Base-by-base conservation (phyloP, 768 basidiomycete genomes). In the Lyophyllum shimeji region DNA sequence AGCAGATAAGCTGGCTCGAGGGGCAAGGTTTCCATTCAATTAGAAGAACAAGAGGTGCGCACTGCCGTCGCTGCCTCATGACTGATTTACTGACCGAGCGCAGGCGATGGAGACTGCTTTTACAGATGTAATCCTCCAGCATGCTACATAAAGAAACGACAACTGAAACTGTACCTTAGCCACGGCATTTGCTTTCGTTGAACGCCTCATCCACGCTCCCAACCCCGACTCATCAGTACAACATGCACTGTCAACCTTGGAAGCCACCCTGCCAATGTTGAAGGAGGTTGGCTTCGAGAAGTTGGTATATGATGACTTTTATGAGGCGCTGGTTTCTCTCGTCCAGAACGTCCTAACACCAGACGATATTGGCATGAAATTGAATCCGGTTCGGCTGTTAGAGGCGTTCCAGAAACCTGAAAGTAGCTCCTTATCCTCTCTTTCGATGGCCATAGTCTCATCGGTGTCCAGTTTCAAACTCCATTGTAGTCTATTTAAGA, bases 31-130 rank as follows among this genome's bases (percentile, higher is more conserved):
- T 82, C 72, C 74, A 74, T 31, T 75, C 72, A 11, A 76, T 96
- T 42, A 79, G 92, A 64, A 76, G 92, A 52, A 83, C 89, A 0
- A 80, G 86, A 71, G 93, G 94, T 73, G 72, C 49, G 76, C 50
- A 17, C n/a, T 9, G 7, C 52, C 66, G 31, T 46, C 37, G 49
- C 42, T 40, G 40, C 23, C 20, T 21, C 23, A 7, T 44, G 43
- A 18, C 29, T 53, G 24, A 50, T 40, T 54, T 12, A 39, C 46
- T 40, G 15, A 57, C 15, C 21, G 34, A 13, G 8, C 46, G 3
- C n/a, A 84, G 92, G 94, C 25, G 94, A 91, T 62, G 93, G 95
- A 0, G 90, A 91, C 68, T 96, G 95, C 67, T 96, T 95, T 70
- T 97, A 95, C 69, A 80, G 94, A 79, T 87, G 91, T 91, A 78